Conservation (phyloP, 2,329 filamentous ascomycete species). For the Nigrospora sphaerica region DNA sequence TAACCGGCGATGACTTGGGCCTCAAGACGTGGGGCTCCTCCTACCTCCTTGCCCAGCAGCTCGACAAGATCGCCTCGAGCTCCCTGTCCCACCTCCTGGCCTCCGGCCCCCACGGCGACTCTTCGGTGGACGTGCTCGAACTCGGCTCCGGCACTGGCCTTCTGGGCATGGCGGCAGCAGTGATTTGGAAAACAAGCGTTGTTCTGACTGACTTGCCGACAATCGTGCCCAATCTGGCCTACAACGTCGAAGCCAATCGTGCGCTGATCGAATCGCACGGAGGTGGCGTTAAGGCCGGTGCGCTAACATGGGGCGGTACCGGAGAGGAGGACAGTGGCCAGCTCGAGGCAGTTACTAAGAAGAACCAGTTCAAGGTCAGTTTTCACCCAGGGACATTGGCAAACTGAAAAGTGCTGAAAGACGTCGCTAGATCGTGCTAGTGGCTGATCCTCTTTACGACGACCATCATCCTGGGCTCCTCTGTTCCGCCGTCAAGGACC, state of each 20-base stretch:
- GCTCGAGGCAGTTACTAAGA: constrained; percentile 32
- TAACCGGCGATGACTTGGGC: constrained; percentile 83
- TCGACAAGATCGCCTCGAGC: constrained; percentile 41
- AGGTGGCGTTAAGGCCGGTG: constrained; percentile 53
- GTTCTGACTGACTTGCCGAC: constrained; percentile 74
- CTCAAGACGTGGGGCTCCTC: constrained; percentile 95
- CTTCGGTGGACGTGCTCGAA: constrained; percentile 52
- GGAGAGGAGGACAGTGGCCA: constrained; percentile 26
- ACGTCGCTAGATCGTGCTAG: constrained; percentile 59
- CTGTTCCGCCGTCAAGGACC: constrained; percentile 59
- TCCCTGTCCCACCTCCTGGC: constrained; percentile 38
- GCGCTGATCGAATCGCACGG: constrained; percentile 44
- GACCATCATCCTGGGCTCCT: constrained; percentile 73
- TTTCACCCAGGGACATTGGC: constrained; percentile 2
- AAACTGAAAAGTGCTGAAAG: background rate
- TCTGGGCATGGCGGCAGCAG: constrained; percentile 79
- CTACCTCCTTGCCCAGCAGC: constrained; percentile 71
- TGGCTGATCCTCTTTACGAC: constrained; percentile 83
- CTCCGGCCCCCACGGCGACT: constrained; percentile 13
- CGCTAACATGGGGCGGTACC: constrained; percentile 66
- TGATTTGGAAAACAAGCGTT: constrained; percentile 59
- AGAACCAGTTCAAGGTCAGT: constrained; percentile 44
- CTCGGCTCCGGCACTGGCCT: constrained; percentile 87
- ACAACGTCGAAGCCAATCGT: constrained; percentile 63
- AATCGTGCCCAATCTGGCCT: constrained; percentile 76